Base-by-base conservation (phyloP, 139 green algal genomes). In the Pleodorina starrii region DNA sequence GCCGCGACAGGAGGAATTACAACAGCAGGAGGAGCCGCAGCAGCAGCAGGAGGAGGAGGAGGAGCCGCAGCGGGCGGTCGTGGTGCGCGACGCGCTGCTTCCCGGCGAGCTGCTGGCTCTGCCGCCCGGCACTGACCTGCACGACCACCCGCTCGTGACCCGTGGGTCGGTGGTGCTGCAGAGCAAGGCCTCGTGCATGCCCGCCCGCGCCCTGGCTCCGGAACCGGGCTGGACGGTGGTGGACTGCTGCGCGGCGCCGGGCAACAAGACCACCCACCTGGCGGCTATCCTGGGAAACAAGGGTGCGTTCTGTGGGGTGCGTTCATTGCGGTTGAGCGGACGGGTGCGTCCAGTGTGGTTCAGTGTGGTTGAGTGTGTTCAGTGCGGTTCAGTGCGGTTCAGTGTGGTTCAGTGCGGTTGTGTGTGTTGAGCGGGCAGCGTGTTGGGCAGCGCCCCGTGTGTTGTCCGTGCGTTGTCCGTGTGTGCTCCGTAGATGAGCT, bases 221-320 rank as follows among this genome's bases (percentile, higher is more conserved):
- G 21, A 93, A 59, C 72, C 93, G 1, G 93, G 94, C 32, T 99
- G 96, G 96, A 87, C 90, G 25, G 93, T 99, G 23, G 50, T 99
- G 74, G 98, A 99, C 93, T 96, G 93, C 54, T 99, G 98, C 89
- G 97, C 98, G 0, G 98, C 98, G 7, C 98, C 98, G 1, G 98
- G 98, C 69, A 99, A 99, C 95, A 99, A 99, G 90, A 99, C 98
- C 0, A 99, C 97, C 0, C 98, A 99, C 84, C 68, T 99, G 38
- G 97, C 96, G 4, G 94, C 96, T 36, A 87, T 97, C 19, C 90
- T 98, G 73, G 84, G 72, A 21, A 82, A 66, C 35, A 40, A 71
- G 17, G 59, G 72, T 85, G 84, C 60, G 50, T 1, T n/a, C n/a
- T n/a, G n/a, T n/a, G n/a, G n/a, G n/a, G n/a, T n/a, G n/a, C n/a